phyloP scores from a whole-genome alignment of 2,329 filamentous ascomycete genomes.

The Colletotrichum musae region DNA sequence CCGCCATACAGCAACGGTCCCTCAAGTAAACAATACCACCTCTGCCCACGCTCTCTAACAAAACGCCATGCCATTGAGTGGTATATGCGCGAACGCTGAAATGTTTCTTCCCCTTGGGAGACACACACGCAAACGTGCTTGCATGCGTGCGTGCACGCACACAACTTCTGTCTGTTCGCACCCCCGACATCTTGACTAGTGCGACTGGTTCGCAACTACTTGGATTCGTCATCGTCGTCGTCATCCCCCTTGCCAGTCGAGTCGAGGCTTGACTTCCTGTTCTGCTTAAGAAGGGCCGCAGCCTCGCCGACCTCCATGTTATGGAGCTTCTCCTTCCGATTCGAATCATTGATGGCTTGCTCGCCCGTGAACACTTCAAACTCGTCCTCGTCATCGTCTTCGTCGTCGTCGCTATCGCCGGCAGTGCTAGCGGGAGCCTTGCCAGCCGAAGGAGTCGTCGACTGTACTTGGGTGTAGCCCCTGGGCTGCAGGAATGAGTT shows the following conservation, averaged over 20 bases:
- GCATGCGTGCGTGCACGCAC: not conserved
- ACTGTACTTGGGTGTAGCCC: conserved; percentile 29
- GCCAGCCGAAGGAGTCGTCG: conserved; percentile 4
- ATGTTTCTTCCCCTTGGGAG: not conserved
- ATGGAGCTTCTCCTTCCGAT: conserved; percentile 69
- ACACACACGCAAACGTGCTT: not conserved
- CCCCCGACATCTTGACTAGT: conserved; percentile 17
- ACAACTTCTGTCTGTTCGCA: conserved; percentile 43
- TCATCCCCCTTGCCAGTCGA: conserved; percentile 46
- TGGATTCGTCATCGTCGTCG: conserved; percentile 54
- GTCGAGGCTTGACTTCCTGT: conserved; percentile 49
- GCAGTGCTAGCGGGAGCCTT: conserved; percentile 33
- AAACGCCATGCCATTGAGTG: conserved; percentile 18
- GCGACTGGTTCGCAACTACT: conserved; percentile 37
- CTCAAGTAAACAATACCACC: conserved; percentile 1
- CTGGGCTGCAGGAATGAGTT: conserved; percentile 44
- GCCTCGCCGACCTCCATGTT: conserved; percentile 74
- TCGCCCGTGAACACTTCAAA: conserved; percentile 57
- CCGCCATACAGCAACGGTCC: not conserved
- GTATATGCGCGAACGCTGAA: not conserved
- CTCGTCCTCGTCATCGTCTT: conserved; percentile 59
- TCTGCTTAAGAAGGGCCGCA: conserved; percentile 60
- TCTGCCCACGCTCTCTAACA: conserved; percentile 25
- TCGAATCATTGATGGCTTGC: conserved; percentile 59
- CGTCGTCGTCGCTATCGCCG: conserved; percentile 61